Evolutionary conservation across 2,329 filamentous ascomycete species (phyloP), one percentile per base, ranked within the genome.

Genomic region (Cryphonectria parasitica): DNA sequence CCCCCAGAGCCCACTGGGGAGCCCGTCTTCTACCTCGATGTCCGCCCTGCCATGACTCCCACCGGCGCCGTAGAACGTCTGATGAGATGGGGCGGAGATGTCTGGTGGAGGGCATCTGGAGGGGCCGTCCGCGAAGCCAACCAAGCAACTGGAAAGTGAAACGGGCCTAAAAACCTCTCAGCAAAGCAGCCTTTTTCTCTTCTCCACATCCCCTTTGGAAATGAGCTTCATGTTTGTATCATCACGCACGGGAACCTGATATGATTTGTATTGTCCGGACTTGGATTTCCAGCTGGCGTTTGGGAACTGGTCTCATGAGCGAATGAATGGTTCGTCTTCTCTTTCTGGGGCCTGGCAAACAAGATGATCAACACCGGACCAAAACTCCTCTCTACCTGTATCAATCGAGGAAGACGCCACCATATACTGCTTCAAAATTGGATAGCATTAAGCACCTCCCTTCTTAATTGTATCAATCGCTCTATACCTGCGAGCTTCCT

Each of bases 11-110:
- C 91, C 2, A 92, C 89, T 0, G 96, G 95, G 43, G 94, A 98
- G 79, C 95, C 96, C 2, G 94, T 98, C 8, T 99, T 99, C 83
- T 98, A 91, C 80, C 88, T 99, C 68, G 96, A 99, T 78, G 96
- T 99, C 28, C 88, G 96, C 73, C 96, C 96, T 1, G 96, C 96
- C 3, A 83, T 97, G 58, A 93, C 93, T 0, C 94, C 94, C 3
- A 91, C 88, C 0, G 91, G 91, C 36, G 92, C 94, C 0, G 89
- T 90, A 3, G 96, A 98, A 84, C 88, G 96, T 66, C 82, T 94
- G 72, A 89, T 98, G 78, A 86, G 94, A 77, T 98, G 95, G 93
- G 92, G 94, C 66, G 94, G 93, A 13, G 95, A 98, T 81, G 88
- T 97, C 11, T 99, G 96, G 96, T 97, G 93, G 90, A 90, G 88